Percentiles rank a stretch among this genome's conserved stretches.
These are phyloP conservation scores for Epichloe aotearoae DNA, from an alignment of 2,329 filamentous ascomycete species.

Conservation along the genomic window DNA sequence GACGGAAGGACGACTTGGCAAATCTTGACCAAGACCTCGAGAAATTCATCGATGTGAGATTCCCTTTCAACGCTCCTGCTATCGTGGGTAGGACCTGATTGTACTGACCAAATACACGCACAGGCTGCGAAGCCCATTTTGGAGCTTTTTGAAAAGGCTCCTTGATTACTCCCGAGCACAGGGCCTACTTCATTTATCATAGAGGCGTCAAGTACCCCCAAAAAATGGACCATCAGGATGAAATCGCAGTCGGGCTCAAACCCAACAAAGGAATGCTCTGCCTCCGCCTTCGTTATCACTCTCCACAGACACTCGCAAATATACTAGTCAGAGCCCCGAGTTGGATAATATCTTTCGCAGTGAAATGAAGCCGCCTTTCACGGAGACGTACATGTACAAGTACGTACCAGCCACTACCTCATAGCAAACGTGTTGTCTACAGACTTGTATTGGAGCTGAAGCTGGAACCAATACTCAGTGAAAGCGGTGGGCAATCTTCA, in stretches of 20 bases:
- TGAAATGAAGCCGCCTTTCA: background rate
- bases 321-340: background rate
- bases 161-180: slow-evolving; percentile 17
- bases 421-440: background rate
- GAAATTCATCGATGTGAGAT: slow-evolving; percentile 75
- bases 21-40: slow-evolving; percentile 87
- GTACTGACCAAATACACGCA: background rate
- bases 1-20: slow-evolving; percentile 82
- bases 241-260: background rate
- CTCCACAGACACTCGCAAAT: background rate
- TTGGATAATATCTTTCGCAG: background rate
- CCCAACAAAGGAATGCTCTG: background rate
- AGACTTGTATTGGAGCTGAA: background rate
- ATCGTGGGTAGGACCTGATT: background rate
- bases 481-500: background rate
- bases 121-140: slow-evolving; percentile 81
- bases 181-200: background rate
- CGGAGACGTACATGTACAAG: background rate
- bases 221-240: background rate
- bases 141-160: slow-evolving; percentile 63
- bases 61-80: background rate
- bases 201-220: background rate
- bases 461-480: background rate
- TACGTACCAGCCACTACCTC: background rate
- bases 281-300: background rate